Evolutionary conservation across 176 grass and related monocot species (phyloP).

Genomic region (Musa acuminata): DNA sequence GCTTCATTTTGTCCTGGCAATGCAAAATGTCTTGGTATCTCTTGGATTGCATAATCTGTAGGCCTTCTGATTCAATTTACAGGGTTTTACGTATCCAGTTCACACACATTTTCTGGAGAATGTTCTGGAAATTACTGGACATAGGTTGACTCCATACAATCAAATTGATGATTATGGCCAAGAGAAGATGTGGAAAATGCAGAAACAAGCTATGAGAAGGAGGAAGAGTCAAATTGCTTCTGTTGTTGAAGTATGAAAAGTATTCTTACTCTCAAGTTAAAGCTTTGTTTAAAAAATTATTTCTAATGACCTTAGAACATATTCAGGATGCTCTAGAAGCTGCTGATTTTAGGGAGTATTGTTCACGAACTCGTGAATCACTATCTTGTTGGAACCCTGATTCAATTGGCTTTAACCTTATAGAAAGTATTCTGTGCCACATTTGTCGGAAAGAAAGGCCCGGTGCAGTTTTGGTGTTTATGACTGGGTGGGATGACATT

Average conservation of each 20-base stretch:
- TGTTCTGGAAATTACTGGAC: slow-evolving; percentile 74
- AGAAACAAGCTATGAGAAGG: slow-evolving; percentile 84
- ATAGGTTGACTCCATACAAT: slow-evolving; percentile 83
- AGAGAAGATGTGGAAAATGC: slow-evolving; percentile 99
- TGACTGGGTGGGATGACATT: slow-evolving; percentile 99
- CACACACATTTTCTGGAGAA: slow-evolving; percentile 81
- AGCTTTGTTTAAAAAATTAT: slow-evolving; percentile 7
- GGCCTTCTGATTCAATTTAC: slow-evolving; percentile 20
- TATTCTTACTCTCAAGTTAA: not conserved
- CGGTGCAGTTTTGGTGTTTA: slow-evolving; percentile 93
- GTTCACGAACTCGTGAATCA: slow-evolving; percentile 61
- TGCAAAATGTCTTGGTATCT: not conserved
- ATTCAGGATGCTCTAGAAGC: slow-evolving; percentile 83
- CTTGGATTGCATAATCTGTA: slow-evolving; percentile 3
- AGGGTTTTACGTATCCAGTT: slow-evolving; percentile 98
- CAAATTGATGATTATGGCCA: slow-evolving; percentile 99
- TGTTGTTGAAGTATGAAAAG: slow-evolving; percentile 64
- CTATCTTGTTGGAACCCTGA: slow-evolving; percentile 95
- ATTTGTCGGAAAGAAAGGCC: slow-evolving; percentile 78
- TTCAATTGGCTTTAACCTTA: slow-evolving; percentile 97
- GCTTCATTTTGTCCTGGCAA: not conserved
- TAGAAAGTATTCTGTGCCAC: slow-evolving; percentile 84
- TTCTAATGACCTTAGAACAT: slow-evolving; percentile 25
- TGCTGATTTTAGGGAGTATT: slow-evolving; percentile 87
- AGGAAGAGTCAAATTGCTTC: slow-evolving; percentile 95